Conservation (phyloP, 257 asterid genomes). For the Cruciata laevipes region DNA sequence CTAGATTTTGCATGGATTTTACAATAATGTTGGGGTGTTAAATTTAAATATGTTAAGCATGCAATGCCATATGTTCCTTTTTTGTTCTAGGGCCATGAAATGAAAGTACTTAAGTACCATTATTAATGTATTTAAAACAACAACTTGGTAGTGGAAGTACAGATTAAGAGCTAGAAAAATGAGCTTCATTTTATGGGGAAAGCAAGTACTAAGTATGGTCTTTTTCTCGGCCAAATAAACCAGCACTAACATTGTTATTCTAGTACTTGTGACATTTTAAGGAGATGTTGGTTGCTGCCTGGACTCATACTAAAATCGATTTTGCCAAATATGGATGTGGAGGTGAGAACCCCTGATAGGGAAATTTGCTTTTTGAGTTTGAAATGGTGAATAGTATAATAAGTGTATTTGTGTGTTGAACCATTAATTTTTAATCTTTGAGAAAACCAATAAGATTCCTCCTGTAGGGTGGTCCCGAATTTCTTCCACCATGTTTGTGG, state of each 20-base stretch:
- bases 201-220: background rate
- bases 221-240: slow-evolving; percentile 7
- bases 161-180: slow-evolving; percentile 8
- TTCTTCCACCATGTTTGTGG: slow-evolving; percentile 3
- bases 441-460: slow-evolving; percentile 23
- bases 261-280: background rate
- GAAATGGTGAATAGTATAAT: background rate
- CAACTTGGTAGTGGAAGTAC: slow-evolving; percentile 13
- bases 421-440: slow-evolving; percentile 9
- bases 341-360: slow-evolving; percentile 20
- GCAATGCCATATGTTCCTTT: background rate
- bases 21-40: background rate
- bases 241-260: background rate
- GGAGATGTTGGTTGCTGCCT: slow-evolving; percentile 7
- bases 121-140: background rate
- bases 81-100: background rate
- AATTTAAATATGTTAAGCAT: background rate
- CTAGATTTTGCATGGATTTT: slow-evolving; percentile 15
- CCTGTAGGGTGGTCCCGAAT: slow-evolving; percentile 31
- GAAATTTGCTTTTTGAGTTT: slow-evolving; percentile 11
- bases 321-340: slow-evolving; percentile 37
- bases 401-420: background rate
- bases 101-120: background rate
- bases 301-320: slow-evolving; percentile 13
- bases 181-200: slow-evolving; percentile 4